A percentile compares a stretch with the other conserved stretches of the same genome.
phyloP scores from a whole-genome alignment of 306 rosid species.

The Trichosanthes truncata region DNA sequence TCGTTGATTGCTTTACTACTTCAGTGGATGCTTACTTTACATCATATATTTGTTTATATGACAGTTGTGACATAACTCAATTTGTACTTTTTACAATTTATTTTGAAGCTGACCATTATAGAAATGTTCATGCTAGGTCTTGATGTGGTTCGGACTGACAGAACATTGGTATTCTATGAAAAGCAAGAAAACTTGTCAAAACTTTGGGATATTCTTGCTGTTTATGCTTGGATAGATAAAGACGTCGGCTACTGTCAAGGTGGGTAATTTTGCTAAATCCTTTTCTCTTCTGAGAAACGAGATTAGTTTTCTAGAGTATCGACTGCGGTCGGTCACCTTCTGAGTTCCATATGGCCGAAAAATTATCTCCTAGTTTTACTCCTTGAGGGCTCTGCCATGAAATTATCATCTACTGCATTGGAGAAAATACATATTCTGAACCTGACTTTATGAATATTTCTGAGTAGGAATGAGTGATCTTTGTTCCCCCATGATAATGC shows the following conservation, averaged over 20 bases:
- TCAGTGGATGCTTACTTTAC: not conserved
- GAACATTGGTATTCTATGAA: conserved; percentile 93
- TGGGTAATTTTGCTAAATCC: conserved; percentile 19
- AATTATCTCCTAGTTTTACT: not conserved
- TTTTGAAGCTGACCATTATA: not conserved
- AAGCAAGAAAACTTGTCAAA: conserved; percentile 78
- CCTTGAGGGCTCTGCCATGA: not conserved
- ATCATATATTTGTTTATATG: not conserved
- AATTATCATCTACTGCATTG: conserved; percentile 10
- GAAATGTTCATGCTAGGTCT: conserved; percentile 57
- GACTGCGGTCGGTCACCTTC: not conserved
- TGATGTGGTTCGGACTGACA: conserved; percentile 93
- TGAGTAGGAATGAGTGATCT: conserved; percentile 98
- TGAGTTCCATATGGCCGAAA: not conserved
- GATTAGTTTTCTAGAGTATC: not conserved
- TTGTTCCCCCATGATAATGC: conserved; percentile 96
- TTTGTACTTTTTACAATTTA: not conserved
- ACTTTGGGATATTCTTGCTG: conserved; percentile 95
- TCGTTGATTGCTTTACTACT: not conserved
- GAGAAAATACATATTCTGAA: conserved; percentile 11
- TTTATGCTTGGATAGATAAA: conserved; percentile 91
- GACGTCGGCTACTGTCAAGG: conserved; percentile 99
- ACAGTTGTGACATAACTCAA: not conserved
- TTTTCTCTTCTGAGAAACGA: conserved; percentile 1
- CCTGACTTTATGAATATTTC: conserved; percentile 17